phyloP scores from a whole-genome alignment of 2,329 filamentous ascomycete species.

The Microcera coccophila region DNA sequence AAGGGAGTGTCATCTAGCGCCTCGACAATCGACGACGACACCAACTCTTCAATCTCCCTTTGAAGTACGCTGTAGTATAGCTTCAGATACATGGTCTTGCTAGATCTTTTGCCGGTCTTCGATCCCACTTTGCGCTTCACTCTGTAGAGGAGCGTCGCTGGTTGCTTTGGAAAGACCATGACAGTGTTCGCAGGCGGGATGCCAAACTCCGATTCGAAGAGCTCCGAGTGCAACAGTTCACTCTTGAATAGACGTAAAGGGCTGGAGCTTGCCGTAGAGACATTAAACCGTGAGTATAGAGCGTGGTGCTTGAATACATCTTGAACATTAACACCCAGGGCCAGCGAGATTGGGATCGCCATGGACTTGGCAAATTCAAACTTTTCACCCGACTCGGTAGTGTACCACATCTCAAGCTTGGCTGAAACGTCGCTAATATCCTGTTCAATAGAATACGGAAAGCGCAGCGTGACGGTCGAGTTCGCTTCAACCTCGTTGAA shows the following conservation, averaged over 20 bases:
- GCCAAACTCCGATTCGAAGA: constrained; percentile 63
- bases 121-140: constrained; percentile 55
- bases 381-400: constrained; percentile 56
- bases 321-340: constrained; percentile 92
- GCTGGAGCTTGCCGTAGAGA: constrained; percentile 72
- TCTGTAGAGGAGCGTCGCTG: constrained; percentile 76
- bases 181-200: constrained; percentile 50
- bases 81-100: constrained; percentile 59
- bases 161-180: constrained; percentile 74
- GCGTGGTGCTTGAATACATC: constrained; percentile 84
- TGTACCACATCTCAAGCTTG: constrained; percentile 72
- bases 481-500: constrained; percentile 46
- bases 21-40: constrained; percentile 42
- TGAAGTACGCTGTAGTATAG: constrained; percentile 74
- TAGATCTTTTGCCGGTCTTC: constrained; percentile 29
- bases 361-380: constrained; percentile 45
- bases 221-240: constrained; percentile 64
- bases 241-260: constrained; percentile 73
- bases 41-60: constrained; percentile 60
- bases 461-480: constrained; percentile 53
- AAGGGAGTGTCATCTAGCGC: constrained; percentile 40
- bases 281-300: constrained; percentile 85
- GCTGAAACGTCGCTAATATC: constrained; percentile 67
- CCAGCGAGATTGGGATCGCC: constrained; percentile 68
- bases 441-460: constrained; percentile 82